phyloP scores from a whole-genome alignment of 805 yeast species.

The Saturnispora halmiae region DNA sequence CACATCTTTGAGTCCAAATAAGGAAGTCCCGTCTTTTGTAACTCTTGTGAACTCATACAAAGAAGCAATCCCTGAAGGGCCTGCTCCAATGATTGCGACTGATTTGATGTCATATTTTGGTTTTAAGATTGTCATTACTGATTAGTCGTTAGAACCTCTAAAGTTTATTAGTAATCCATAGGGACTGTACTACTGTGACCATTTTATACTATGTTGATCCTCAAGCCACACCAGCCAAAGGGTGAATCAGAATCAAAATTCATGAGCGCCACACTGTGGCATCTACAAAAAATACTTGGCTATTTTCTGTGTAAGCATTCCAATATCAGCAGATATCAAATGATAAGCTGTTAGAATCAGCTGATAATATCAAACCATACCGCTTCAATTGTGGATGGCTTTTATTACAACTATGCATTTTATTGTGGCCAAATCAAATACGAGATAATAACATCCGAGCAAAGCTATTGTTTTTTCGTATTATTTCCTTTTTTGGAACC shows the following conservation, averaged over 20 bases:
- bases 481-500: too few relatives aligned
- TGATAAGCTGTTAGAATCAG: too few relatives aligned
- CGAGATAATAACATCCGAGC: too few relatives aligned
- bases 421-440: too few relatives aligned
- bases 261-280: constrained; percentile 5
- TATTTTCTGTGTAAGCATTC: too few relatives aligned
- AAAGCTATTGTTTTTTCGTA: too few relatives aligned
- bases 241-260: not conserved
- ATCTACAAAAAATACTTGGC: not conserved
- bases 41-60: constrained; percentile 28
- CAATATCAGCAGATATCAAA: too few relatives aligned
- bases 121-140: constrained; percentile 8
- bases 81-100: constrained; percentile 36
- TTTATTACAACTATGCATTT: too few relatives aligned
- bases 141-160: too few relatives aligned
- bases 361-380: too few relatives aligned
- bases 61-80: constrained; percentile 35
- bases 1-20: constrained; percentile 13
- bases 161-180: not conserved
- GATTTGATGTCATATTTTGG: constrained; percentile 10
- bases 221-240: not conserved
- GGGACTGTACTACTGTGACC: not conserved
- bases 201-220: not conserved
- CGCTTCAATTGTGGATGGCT: too few relatives aligned
- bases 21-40: constrained; percentile 23